These are phyloP conservation scores for Ephemerocybe angulata DNA, from an alignment of 768 basidiomycete species.

Conservation along the genomic window DNA sequence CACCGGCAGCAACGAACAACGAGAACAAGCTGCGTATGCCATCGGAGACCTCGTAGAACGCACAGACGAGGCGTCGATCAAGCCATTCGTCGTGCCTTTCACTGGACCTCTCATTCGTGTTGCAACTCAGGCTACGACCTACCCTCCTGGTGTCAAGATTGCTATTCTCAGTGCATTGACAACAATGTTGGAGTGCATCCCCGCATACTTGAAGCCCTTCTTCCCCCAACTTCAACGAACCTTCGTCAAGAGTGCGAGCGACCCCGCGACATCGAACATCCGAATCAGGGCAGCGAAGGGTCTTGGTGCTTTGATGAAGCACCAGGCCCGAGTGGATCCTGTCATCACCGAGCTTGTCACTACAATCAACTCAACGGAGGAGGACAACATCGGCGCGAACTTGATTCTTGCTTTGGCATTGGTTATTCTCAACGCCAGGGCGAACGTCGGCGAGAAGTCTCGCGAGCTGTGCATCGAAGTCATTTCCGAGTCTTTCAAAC, in stretches of 20 bases:
- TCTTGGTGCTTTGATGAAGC: slow-evolving; percentile 85
- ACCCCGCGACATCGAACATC: slow-evolving; percentile 72
- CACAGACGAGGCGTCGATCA: slow-evolving; percentile 79
- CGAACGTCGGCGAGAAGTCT: slow-evolving; percentile 75
- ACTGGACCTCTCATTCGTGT: slow-evolving; percentile 95
- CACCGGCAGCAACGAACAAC: slow-evolving; percentile 89
- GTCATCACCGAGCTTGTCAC: slow-evolving; percentile 85
- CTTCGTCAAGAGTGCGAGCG: slow-evolving; percentile 89
- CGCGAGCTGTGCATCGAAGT: slow-evolving; percentile 72
- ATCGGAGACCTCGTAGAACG: slow-evolving; percentile 93
- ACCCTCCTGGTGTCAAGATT: slow-evolving; percentile 90
- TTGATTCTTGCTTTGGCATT: slow-evolving; percentile 72
- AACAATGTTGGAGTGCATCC: slow-evolving; percentile 82
- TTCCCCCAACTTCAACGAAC: slow-evolving; percentile 97
- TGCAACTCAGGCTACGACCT: slow-evolving; percentile 82
- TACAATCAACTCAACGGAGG: slow-evolving; percentile 46
- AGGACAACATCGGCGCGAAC: slow-evolving; percentile 72
- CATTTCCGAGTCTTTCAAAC: slow-evolving; percentile 74
- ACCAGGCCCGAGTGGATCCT: slow-evolving; percentile 87
- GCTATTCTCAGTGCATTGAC: slow-evolving; percentile 85
- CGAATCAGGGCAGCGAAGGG: slow-evolving; percentile 80
- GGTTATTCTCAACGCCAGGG: slow-evolving; percentile 65
- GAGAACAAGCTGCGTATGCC: slow-evolving; percentile 93
- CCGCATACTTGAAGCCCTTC: slow-evolving; percentile 91
- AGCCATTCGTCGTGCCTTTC: slow-evolving; percentile 92